These are phyloP conservation scores for Suhomyces chickasaworum DNA, from an alignment of 1,139 yeast genomes.

Conservation along the genomic window DNA sequence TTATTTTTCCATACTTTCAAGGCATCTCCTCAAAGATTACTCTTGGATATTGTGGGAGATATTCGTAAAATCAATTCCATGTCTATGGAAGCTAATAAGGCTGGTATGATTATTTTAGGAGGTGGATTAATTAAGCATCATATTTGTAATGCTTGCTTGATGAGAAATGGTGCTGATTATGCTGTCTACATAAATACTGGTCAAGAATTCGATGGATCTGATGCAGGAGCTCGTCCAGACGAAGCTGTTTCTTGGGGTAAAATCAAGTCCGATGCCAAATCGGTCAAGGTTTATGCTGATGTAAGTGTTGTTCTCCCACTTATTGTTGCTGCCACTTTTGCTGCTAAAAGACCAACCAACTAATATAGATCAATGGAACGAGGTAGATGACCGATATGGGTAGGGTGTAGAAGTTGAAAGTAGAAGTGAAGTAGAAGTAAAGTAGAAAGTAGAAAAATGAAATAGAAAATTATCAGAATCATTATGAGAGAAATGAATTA, in stretches of 20 bases:
- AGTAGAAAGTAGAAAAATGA: too few relatives aligned
- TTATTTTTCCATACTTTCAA: constrained; percentile 96
- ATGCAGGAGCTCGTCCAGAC: constrained; percentile 99
- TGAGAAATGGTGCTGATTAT: constrained; percentile 99
- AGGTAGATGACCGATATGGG: neutral
- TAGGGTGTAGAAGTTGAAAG: too few relatives aligned
- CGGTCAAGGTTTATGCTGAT: constrained; percentile 92
- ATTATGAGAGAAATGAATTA: too few relatives aligned
- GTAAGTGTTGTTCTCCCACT: constrained; percentile 95
- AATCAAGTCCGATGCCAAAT: constrained; percentile 89
- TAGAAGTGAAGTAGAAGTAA: too few relatives aligned
- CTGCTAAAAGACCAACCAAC: constrained; percentile 35
- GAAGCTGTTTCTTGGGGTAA: constrained; percentile 99
- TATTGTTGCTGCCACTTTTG: constrained; percentile 97
- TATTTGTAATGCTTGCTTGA: constrained; percentile 94
- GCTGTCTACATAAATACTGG: constrained; percentile 98
- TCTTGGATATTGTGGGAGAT: constrained; percentile 91
- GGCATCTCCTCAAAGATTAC: constrained; percentile 83
- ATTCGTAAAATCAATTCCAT: constrained; percentile 86
- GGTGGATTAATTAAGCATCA: constrained; percentile 98
- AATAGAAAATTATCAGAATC: too few relatives aligned
- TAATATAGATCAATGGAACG: neutral
- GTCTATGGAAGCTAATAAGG: constrained; percentile 93
- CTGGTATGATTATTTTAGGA: constrained; percentile 95
- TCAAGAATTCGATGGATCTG: constrained; percentile 98